These are phyloP conservation scores for Coemansia sp. DNA, from an alignment of 192 early-diverging fungal genomes.

Conservation along the genomic window DNA sequence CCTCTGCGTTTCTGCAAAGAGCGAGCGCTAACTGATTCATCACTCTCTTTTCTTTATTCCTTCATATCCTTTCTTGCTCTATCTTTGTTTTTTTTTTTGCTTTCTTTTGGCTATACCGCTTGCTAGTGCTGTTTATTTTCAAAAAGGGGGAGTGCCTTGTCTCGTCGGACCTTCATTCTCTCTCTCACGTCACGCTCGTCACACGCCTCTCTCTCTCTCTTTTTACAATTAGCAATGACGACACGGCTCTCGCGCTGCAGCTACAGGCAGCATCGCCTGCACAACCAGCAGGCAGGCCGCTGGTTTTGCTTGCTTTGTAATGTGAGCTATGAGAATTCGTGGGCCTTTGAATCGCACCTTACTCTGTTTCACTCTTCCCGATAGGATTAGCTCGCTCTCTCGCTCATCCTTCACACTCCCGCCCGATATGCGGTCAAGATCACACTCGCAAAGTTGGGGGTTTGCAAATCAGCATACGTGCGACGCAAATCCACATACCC, in stretches of 20 bases:
- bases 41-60: background rate
- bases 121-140: background rate
- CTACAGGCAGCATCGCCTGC: slow-evolving; percentile 3
- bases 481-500: background rate
- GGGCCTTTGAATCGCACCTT: slow-evolving; percentile 42
- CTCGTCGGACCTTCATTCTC: background rate
- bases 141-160: background rate
- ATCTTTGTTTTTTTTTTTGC: background rate
- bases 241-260: background rate
- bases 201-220: background rate
- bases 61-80: slow-evolving; percentile 6
- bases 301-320: slow-evolving; percentile 52
- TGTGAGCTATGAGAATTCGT: slow-evolving; percentile 49
- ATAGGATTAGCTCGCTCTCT: background rate
- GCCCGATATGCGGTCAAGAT: background rate
- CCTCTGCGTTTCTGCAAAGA: background rate
- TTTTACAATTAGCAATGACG: background rate
- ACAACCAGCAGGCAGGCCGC: slow-evolving; percentile 18
- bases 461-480: background rate
- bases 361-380: slow-evolving; percentile 15
- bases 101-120: background rate
- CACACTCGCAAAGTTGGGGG: background rate
- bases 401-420: background rate
- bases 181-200: background rate
- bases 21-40: background rate